Base-by-base conservation (phyloP, 805 yeast species). In the Blastobotrys robertii region DNA sequence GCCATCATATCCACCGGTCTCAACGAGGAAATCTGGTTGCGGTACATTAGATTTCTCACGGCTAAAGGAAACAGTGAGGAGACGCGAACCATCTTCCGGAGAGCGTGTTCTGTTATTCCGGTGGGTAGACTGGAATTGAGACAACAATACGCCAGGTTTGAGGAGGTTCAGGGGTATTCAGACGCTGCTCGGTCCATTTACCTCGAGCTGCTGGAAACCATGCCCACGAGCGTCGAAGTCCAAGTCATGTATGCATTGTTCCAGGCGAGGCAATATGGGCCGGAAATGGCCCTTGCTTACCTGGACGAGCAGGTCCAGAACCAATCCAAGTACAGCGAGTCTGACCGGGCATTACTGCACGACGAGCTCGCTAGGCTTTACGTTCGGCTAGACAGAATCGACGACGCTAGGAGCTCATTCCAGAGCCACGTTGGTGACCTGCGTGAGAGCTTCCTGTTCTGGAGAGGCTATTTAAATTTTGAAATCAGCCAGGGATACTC, bases 1-100 rank as follows among this genome's bases (percentile, higher is more conserved):
- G 76, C 85, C 12, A 62, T 90, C 0, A 47, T 53, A 6, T 52
- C 58, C 0, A 72, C 79, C 41, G 82, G 87, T 34, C 62, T 63
- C 14, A 65, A 70, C 38, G 76, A 75, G 29, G 65, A 65, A 11
- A 57, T 85, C 13, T 90, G 97, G 97, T 54, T 76, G 12, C 71
- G 71, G 43, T 88, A 82, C 56, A 45, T 76, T 6, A 62, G 72
- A 2, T 86, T 79, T 72, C 53, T 76, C 19, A 60, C 72, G 15
- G 52, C 47, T 42, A 52, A 55, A 2, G 54, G 53, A 3, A 59
- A 59, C 0, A 51, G 58, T 28, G 65, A 60, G 2, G 55, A 56
- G 9, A 60, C 71, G 16, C 60, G 72, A 15, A 56, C 61, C 1
- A 55, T 75, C 0, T 84, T 79, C 53, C 60, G 69, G 37, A 67